Evolutionary conservation across 345 rosid genomes (phyloP).

Genomic region (Ceriops zippeliana): DNA sequence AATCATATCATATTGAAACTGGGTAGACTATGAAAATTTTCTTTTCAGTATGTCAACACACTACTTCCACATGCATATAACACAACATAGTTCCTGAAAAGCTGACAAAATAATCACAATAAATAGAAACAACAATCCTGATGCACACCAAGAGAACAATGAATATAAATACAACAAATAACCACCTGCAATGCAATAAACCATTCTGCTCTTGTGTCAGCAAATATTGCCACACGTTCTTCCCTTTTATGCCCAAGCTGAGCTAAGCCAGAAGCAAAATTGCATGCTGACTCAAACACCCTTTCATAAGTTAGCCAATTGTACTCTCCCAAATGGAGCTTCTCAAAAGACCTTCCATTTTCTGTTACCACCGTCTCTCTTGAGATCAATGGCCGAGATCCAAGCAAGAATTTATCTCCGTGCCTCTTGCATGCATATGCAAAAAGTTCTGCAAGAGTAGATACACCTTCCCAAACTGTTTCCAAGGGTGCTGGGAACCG

Average conservation of each 20-base stretch:
- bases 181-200: conserved; percentile 87
- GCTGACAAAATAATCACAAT: background rate
- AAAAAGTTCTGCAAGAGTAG: conserved; percentile 84
- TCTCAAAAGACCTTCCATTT: conserved; percentile 82
- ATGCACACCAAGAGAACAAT: background rate
- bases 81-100: background rate
- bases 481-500: conserved; percentile 48
- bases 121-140: background rate
- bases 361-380: conserved; percentile 55
- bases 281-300: conserved; percentile 57
- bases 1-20: background rate
- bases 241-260: conserved; percentile 61
- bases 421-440: conserved; percentile 68
- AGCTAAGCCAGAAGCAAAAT: conserved; percentile 82
- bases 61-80: too few species aligned
- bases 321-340: conserved; percentile 91
- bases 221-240: conserved; percentile 90
- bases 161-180: background rate
- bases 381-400: conserved; percentile 66
- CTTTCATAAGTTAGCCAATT: conserved; percentile 70
- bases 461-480: conserved; percentile 72
- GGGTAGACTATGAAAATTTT: too few species aligned
- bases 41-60: too few species aligned
- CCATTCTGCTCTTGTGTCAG: conserved; percentile 97
- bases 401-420: conserved; percentile 54